These are phyloP conservation scores for Helianthus annuus DNA, from an alignment of 129 eudicot genomes.

Conservation along the genomic window DNA sequence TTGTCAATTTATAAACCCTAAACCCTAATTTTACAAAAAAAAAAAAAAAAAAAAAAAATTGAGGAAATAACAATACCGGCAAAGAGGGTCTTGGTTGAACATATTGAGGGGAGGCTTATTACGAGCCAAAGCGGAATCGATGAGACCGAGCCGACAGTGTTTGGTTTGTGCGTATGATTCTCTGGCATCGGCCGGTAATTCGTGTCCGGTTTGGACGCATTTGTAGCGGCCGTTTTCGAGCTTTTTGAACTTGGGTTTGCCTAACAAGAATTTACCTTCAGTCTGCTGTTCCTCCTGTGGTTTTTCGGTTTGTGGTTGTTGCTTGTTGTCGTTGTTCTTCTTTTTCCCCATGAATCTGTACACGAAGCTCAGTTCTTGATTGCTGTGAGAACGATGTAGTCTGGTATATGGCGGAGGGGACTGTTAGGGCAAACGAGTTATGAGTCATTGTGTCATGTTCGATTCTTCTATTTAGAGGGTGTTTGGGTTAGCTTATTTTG, in stretches of 20 bases:
- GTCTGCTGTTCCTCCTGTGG: slow-evolving; percentile 28
- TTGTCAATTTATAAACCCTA: background rate
- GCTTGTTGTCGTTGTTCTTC: slow-evolving; percentile 29
- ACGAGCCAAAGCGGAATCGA: slow-evolving; percentile 69
- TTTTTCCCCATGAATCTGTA: slow-evolving; percentile 36
- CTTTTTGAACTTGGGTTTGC: slow-evolving; percentile 65
- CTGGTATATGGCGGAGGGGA: slow-evolving; percentile 16
- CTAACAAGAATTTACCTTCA: slow-evolving; percentile 69
- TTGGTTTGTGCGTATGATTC: slow-evolving; percentile 67
- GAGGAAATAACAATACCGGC: slow-evolving; percentile 44
- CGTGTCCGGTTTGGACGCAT: slow-evolving; percentile 94
- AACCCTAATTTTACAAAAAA: slow-evolving; percentile 14
- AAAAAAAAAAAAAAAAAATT: background rate
- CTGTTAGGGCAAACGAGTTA: slow-evolving; percentile 21
- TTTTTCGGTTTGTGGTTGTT: slow-evolving; percentile 41
- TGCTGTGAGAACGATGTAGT: background rate
- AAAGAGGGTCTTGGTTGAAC: slow-evolving; percentile 78
- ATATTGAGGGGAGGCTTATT: slow-evolving; percentile 86
- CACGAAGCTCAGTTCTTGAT: slow-evolving; percentile 15
- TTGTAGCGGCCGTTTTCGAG: slow-evolving; percentile 82
- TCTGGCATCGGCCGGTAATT: slow-evolving; percentile 59
- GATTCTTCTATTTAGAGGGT: no score
- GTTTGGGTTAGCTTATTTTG: no score
- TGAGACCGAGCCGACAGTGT: slow-evolving; percentile 86
- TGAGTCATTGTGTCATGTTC: no score